These are phyloP conservation scores for Backusella parvicylindrica DNA, from an alignment of 192 early-diverging fungal genomes.

Conservation along the genomic window DNA sequence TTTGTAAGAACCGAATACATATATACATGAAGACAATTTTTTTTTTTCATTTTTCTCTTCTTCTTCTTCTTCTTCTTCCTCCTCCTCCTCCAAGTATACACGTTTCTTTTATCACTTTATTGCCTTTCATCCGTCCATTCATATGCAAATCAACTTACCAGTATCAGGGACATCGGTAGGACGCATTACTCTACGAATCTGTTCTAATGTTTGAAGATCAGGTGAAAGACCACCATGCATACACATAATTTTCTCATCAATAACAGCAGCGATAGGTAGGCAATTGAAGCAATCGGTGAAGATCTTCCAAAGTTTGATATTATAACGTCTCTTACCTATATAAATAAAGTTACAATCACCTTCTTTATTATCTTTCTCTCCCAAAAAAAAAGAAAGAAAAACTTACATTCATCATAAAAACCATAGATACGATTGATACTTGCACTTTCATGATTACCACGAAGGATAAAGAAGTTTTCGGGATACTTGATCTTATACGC, in stretches of 20 bases:
- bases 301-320: slow-evolving; percentile 99
- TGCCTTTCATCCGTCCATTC: background rate
- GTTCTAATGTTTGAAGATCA: slow-evolving; percentile 96
- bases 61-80: too few species aligned
- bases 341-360: background rate
- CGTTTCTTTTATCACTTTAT: background rate
- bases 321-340: slow-evolving; percentile 70
- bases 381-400: background rate
- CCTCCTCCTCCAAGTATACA: background rate
- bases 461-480: slow-evolving; percentile 98
- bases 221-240: slow-evolving; percentile 99
- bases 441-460: slow-evolving; percentile 98
- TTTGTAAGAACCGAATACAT: background rate
- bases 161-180: slow-evolving; percentile 98
- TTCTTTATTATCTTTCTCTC: background rate
- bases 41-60: too few species aligned
- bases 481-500: slow-evolving; percentile 99
- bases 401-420: slow-evolving; percentile 94
- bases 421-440: slow-evolving; percentile 84
- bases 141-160: slow-evolving; percentile 38
- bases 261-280: slow-evolving; percentile 93
- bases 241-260: slow-evolving; percentile 97
- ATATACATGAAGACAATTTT: too few species aligned
- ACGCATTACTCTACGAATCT: slow-evolving; percentile 94
- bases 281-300: slow-evolving; percentile 99